Evolutionary conservation across 345 rosid genomes (phyloP).

Genomic region (Passiflora organensis): DNA sequence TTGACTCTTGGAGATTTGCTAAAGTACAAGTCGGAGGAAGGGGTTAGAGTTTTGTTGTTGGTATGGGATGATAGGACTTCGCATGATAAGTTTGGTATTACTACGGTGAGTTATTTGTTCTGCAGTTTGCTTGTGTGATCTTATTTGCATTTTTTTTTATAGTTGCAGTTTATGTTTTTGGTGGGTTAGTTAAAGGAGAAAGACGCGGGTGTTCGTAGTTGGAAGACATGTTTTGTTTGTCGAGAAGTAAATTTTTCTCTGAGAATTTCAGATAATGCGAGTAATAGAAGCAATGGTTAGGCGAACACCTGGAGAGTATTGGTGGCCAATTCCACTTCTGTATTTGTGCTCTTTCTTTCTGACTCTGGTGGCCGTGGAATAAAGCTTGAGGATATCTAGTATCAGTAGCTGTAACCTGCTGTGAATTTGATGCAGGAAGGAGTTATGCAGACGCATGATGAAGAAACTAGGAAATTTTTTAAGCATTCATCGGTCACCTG

Average conservation of each 20-base stretch:
- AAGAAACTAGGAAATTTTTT: slow-evolving; percentile 83
- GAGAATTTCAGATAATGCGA: too few relatives aligned
- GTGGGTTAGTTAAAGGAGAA: too few relatives aligned
- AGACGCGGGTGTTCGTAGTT: too few relatives aligned
- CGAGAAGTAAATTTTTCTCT: too few relatives aligned
- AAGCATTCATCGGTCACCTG: slow-evolving; percentile 94
- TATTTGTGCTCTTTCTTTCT: too few relatives aligned
- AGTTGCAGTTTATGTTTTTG: background rate
- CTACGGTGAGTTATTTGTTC: slow-evolving; percentile 38
- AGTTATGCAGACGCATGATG: too few relatives aligned
- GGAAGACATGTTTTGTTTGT: too few relatives aligned
- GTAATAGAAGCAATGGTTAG: background rate
- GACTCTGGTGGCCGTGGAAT: background rate
- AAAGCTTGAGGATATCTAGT: background rate
- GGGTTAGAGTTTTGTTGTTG: slow-evolving; percentile 78
- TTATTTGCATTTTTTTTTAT: background rate
- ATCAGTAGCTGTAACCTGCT: slow-evolving; percentile 71
- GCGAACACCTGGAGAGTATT: background rate
- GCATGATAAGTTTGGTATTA: slow-evolving; percentile 54
- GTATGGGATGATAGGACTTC: slow-evolving; percentile 96
- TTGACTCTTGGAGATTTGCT: slow-evolving; percentile 84
- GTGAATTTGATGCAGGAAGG: slow-evolving; percentile 90
- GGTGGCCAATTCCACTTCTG: background rate
- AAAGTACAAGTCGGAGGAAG: slow-evolving; percentile 89
- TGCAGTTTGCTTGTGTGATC: background rate